Evolutionary conservation across 129 eudicot genomes (phyloP).

Genomic region (Ambrosia trifida): DNA sequence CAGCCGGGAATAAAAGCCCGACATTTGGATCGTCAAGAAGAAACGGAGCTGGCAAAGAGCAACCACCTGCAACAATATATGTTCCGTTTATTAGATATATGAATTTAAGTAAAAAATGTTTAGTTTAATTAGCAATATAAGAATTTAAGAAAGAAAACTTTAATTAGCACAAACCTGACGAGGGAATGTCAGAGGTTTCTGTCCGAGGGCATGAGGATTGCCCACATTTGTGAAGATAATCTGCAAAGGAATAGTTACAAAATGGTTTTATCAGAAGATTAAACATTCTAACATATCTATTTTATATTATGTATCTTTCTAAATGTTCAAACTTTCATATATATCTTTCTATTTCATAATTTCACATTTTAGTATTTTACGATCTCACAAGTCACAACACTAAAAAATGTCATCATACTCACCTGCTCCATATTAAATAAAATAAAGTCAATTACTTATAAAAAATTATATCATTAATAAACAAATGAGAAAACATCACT

Average conservation of each 20-base stretch:
- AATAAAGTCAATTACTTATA: background rate
- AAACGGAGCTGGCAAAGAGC: conserved; percentile 99
- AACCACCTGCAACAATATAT: conserved; percentile 65
- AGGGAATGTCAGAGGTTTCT: conserved; percentile 97
- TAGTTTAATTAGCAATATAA: background rate
- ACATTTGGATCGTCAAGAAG: conserved; percentile 98
- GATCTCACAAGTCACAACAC: background rate
- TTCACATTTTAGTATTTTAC: background rate
- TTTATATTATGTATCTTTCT: background rate
- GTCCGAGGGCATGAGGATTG: conserved; percentile 98
- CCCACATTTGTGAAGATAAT: conserved; percentile 98
- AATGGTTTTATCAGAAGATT: background rate
- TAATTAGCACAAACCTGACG: conserved; percentile 66
- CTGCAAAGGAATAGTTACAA: conserved; percentile 42
- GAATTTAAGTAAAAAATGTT: background rate
- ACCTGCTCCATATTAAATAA: background rate
- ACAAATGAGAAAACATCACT: background rate
- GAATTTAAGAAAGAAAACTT: background rate
- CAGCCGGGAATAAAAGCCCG: conserved; percentile 93
- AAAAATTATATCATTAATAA: background rate
- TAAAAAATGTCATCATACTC: background rate
- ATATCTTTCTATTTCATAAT: background rate
- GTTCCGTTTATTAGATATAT: conserved; percentile 4
- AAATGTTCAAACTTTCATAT: background rate
- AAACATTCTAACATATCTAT: background rate